A percentile compares a stretch with the other conserved stretches of the same genome.
Conservation (phyloP, 805 yeast species). For the Cyberlindnera euphorbiae region DNA sequence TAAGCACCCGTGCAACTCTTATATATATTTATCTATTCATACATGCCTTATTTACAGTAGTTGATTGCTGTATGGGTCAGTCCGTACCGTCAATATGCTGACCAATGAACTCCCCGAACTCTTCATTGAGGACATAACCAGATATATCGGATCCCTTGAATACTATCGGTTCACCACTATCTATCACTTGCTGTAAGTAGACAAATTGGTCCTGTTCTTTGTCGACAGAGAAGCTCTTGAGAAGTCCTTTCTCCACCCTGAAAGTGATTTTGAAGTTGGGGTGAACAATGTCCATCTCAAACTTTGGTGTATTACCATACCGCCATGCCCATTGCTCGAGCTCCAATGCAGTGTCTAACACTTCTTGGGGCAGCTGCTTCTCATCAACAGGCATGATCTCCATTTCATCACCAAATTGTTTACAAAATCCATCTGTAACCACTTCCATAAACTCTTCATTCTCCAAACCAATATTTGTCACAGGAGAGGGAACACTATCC, state of each 20-base stretch:
- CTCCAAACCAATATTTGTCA: constrained; percentile 53
- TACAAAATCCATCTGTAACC: constrained; percentile 27
- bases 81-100: constrained; percentile 40
- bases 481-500: constrained; percentile 77
- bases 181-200: constrained; percentile 28
- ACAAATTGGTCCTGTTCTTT: constrained; percentile 30
- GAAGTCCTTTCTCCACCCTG: constrained; percentile 47
- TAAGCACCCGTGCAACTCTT: not conserved
- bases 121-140: constrained; percentile 41
- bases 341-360: constrained; percentile 35
- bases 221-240: constrained; percentile 24
- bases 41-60: not conserved
- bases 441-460: constrained; percentile 40
- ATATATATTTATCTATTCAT: not conserved
- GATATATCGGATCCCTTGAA: constrained; percentile 41
- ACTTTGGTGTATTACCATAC: constrained; percentile 72
- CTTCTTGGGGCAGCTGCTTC: constrained; percentile 32
- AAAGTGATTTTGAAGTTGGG: constrained; percentile 32
- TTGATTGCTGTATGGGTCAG: too few species aligned
- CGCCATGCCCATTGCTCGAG: constrained; percentile 68
- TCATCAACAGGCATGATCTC: constrained; percentile 26
- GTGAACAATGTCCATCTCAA: constrained; percentile 45
- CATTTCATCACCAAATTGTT: constrained; percentile 23
- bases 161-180: constrained; percentile 25
- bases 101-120: constrained; percentile 42